A percentile compares a stretch with the other conserved stretches of the same genome.
These are phyloP conservation scores for Xylariaceae sp. DNA, from an alignment of 2,329 filamentous ascomycete species.

Conservation along the genomic window DNA sequence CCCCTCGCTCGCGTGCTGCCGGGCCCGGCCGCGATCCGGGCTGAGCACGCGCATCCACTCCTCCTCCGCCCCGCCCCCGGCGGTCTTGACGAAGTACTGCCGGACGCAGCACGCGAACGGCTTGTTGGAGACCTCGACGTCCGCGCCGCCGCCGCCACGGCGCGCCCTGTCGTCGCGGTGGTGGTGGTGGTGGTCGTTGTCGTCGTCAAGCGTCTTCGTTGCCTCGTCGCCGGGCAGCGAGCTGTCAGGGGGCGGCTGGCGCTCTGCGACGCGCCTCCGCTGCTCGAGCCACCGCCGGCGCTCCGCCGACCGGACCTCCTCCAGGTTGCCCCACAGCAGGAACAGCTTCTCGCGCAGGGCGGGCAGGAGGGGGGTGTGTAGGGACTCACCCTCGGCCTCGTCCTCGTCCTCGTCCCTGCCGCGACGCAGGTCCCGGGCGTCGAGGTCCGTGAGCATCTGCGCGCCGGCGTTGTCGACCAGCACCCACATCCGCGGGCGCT, in stretches of 20 bases:
- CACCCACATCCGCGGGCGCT: constrained; percentile 47
- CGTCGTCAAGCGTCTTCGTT: constrained; percentile 8
- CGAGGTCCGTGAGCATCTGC: constrained; percentile 39
- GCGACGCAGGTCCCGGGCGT: constrained; percentile 43
- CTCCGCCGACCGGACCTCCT: constrained; percentile 53
- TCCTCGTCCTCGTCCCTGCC: constrained; percentile 33
- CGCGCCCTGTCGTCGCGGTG: not conserved
- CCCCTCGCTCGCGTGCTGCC: constrained; percentile 12
- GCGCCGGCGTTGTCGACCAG: constrained; percentile 54
- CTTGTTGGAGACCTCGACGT: constrained; percentile 36
- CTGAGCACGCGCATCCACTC: too few species aligned
- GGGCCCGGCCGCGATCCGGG: constrained; percentile 34
- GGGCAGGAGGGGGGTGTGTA: constrained; percentile 39
- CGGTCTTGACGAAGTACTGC: constrained; percentile 59
- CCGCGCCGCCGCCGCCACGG: too few species aligned
- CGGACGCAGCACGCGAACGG: constrained; percentile 64
- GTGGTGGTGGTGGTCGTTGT: not conserved
- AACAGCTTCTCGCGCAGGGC: constrained; percentile 63
- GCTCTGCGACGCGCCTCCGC: constrained; percentile 15
- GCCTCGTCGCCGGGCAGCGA: constrained; percentile 23
- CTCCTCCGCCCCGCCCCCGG: constrained; percentile 30
- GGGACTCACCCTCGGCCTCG: too few species aligned
- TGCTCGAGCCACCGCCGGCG: constrained; percentile 18
- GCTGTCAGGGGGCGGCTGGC: constrained; percentile 29
- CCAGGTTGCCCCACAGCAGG: constrained; percentile 77